Percentiles rank a stretch among this genome's conserved stretches.
phyloP scores from a whole-genome alignment of 1,284 basidiomycete genomes.

The Chalciporus piperatoides region DNA sequence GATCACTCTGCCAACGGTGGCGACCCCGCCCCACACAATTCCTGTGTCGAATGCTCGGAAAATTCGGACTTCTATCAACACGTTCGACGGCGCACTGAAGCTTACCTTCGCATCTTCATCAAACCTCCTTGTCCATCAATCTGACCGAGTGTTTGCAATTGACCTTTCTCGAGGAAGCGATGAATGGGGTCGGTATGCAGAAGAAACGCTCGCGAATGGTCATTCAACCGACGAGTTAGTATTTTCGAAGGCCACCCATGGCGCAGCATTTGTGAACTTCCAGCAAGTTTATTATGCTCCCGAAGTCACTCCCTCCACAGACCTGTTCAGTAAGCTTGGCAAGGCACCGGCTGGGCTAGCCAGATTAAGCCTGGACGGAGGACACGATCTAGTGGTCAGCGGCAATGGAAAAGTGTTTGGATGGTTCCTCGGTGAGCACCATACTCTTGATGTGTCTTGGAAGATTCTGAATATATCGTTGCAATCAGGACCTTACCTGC shows the following conservation, averaged over 20 bases:
- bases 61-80: constrained; percentile 44
- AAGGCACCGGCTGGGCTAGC: constrained; percentile 58
- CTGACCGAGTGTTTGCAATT: constrained; percentile 48
- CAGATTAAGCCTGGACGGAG: constrained; percentile 65
- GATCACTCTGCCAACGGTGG: constrained; percentile 44
- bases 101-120: constrained; percentile 48
- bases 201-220: constrained; percentile 49
- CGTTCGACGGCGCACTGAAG: constrained; percentile 36
- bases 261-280: constrained; percentile 62
- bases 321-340: constrained; percentile 65
- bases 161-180: constrained; percentile 48
- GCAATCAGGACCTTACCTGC: constrained; percentile 57
- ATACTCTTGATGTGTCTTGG: background rate
- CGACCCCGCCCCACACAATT: constrained; percentile 27
- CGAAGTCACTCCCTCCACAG: constrained; percentile 37
- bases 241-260: constrained; percentile 36
- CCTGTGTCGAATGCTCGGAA: constrained; percentile 39
- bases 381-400: constrained; percentile 62
- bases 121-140: constrained; percentile 58
- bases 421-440: constrained; percentile 61
- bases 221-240: constrained; percentile 54
- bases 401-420: constrained; percentile 60
- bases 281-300: constrained; percentile 58
- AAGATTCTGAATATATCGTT: constrained; percentile 3
- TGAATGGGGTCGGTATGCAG: constrained; percentile 46